phyloP scores from a whole-genome alignment of 1,139 yeast species.

The Taphrina populina region DNA sequence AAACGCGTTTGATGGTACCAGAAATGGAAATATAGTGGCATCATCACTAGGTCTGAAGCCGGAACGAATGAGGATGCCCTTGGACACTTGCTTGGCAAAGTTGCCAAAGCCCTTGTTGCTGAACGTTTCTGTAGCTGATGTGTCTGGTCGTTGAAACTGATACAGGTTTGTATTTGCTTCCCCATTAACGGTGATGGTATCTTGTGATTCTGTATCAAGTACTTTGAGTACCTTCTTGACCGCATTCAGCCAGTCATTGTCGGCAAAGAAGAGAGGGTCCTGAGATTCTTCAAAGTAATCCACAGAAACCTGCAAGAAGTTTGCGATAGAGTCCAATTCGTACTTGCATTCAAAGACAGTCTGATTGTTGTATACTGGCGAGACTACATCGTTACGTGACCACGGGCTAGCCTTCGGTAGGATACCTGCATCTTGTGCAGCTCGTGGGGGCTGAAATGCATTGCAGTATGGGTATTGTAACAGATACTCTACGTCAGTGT shows the following conservation, averaged over 20 bases:
- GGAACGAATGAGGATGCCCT: slow-evolving; percentile 72
- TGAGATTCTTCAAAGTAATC: slow-evolving; percentile 61
- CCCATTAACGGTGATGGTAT: slow-evolving; percentile 64
- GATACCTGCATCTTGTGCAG: slow-evolving; percentile 6
- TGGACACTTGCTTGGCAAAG: slow-evolving; percentile 60
- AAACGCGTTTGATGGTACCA: slow-evolving; percentile 84
- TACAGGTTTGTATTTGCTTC: slow-evolving; percentile 54
- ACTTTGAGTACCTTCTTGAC: slow-evolving; percentile 56
- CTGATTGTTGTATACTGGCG: slow-evolving; percentile 48
- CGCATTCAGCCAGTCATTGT: slow-evolving; percentile 61
- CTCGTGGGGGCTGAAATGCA: slow-evolving; percentile 34
- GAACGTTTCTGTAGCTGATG: slow-evolving; percentile 69
- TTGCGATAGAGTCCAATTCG: slow-evolving; percentile 82
- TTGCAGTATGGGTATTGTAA: slow-evolving; percentile 32
- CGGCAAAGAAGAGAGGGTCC: slow-evolving; percentile 56
- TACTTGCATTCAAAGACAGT: slow-evolving; percentile 85
- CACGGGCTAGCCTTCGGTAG: not conserved
- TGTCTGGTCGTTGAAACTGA: slow-evolving; percentile 69
- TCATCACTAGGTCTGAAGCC: slow-evolving; percentile 92
- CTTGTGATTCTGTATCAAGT: slow-evolving; percentile 58
- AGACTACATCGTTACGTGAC: slow-evolving; percentile 11
- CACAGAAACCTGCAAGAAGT: slow-evolving; percentile 70
- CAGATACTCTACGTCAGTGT: slow-evolving; percentile 58
- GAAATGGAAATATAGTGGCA: slow-evolving; percentile 74
- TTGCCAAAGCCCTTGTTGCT: slow-evolving; percentile 77